Percentiles rank a stretch among this genome's conserved stretches.
These are phyloP conservation scores for Nepenthes alata DNA, from an alignment of 179 eudicot species.

Conservation along the genomic window DNA sequence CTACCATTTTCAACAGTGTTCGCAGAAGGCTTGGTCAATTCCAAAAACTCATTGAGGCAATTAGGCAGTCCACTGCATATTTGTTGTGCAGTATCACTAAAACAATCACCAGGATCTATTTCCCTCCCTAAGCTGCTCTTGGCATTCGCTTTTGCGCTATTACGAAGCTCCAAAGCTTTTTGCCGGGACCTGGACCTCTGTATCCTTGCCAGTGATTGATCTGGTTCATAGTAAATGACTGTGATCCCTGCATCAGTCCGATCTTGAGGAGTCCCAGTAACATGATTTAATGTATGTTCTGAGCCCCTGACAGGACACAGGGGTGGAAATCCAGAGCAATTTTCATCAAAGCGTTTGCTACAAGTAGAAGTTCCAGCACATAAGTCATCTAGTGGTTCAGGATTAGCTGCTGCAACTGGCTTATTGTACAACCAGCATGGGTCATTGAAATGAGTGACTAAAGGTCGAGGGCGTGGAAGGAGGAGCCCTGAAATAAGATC, in stretches of 20 bases:
- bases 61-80: conserved; percentile 13
- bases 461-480: conserved; percentile 39
- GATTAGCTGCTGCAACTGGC: conserved; percentile 19
- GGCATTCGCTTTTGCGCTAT: conserved; percentile 38
- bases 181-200: conserved; percentile 90
- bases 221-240: conserved; percentile 16
- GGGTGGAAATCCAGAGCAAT: conserved; percentile 20
- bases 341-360: conserved; percentile 22
- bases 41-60: conserved; percentile 11
- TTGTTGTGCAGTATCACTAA: conserved; percentile 10
- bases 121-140: conserved; percentile 28
- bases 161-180: conserved; percentile 75
- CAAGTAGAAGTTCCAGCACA: conserved; percentile 23
- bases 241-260: conserved; percentile 22
- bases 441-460: conserved; percentile 22
- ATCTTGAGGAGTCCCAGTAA: conserved; percentile 42
- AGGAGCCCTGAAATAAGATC: conserved; percentile 65
- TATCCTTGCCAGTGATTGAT: conserved; percentile 41
- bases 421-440: conserved; percentile 22
- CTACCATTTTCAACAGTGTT: conserved; percentile 7
- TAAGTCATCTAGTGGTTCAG: conserved; percentile 18
- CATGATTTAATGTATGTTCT: conserved; percentile 19
- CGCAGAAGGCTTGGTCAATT: conserved; percentile 11
- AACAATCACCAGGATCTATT: conserved; percentile 14
- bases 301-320: conserved; percentile 13